phyloP scores from a whole-genome alignment of 495 filamentous ascomycete species.

The Aspergillus cavernicola region DNA sequence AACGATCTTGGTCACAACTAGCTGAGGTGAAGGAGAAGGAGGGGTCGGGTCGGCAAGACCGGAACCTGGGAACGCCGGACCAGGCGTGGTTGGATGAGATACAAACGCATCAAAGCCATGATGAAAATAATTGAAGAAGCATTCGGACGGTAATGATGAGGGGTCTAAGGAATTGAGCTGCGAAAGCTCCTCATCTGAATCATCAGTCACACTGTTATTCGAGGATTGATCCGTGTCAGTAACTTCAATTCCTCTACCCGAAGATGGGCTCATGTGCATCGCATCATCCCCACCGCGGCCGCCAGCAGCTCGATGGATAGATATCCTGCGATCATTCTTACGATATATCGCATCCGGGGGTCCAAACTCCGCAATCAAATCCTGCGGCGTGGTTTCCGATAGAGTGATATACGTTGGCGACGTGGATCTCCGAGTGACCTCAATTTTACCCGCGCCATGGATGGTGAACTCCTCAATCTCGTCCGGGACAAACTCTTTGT shows the following conservation, averaged over 20 bases:
- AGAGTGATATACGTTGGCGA: constrained; percentile 64
- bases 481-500: constrained; percentile 63
- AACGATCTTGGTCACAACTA: constrained; percentile 84
- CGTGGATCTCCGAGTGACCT: constrained; percentile 63
- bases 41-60: constrained; percentile 30
- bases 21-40: constrained; percentile 49
- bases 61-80: constrained; percentile 58
- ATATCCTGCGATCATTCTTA: constrained; percentile 86
- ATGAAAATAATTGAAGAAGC: constrained; percentile 95
- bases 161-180: constrained; percentile 31
- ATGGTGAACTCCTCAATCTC: constrained; percentile 79
- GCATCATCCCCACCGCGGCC: constrained; percentile 40
- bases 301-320: constrained; percentile 63
- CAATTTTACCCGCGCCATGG: constrained; percentile 68
- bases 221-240: constrained; percentile 81
- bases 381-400: constrained; percentile 82
- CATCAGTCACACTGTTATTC: constrained; percentile 70
- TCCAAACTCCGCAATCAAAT: constrained; percentile 83
- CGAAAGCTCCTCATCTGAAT: constrained; percentile 62
- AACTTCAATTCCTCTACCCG: constrained; percentile 41
- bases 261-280: constrained; percentile 37
- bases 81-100: constrained; percentile 65
- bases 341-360: constrained; percentile 93
- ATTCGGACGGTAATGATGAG: constrained; percentile 56
- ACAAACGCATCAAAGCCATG: constrained; percentile 94